These are phyloP conservation scores for Thelonectria blattea DNA, from an alignment of 2,329 filamentous ascomycete species.

Conservation along the genomic window DNA sequence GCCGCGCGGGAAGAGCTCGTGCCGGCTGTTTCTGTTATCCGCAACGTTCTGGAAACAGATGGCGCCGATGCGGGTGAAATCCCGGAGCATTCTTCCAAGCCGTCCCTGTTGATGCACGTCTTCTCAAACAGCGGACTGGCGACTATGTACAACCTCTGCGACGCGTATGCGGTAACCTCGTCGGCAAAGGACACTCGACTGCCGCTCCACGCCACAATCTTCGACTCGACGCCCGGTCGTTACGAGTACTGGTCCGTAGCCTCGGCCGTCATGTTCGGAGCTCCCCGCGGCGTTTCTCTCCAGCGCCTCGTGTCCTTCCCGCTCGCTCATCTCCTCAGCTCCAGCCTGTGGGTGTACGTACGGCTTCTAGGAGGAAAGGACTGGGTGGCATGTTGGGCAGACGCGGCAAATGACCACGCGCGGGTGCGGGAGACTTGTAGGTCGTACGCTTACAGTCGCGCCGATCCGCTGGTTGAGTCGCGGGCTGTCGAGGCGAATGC, in stretches of 20 bases:
- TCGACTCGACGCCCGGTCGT: conserved; percentile 4
- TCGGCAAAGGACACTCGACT: neutral
- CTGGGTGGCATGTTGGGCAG: conserved; percentile 2
- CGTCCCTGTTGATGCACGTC: conserved; percentile 1
- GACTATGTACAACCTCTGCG: conserved; percentile 3
- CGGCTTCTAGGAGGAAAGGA: neutral
- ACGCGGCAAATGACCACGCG: neutral
- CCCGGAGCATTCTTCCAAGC: neutral
- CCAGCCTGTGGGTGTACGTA: conserved; percentile 2
- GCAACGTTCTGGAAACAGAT: neutral
- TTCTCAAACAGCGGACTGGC: conserved; percentile 12
- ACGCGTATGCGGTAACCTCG: conserved; percentile 5
- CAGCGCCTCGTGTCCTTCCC: neutral
- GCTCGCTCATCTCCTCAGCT: conserved; percentile 1
- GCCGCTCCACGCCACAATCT: neutral
- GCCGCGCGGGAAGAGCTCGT: neutral
- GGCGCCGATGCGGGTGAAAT: neutral
- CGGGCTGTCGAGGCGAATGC: neutral
- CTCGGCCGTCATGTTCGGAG: conserved; percentile 5
- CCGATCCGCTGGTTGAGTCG: neutral
- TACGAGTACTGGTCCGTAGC: conserved; percentile 5
- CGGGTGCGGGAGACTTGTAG: neutral
- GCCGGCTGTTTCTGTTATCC: conserved; percentile 3
- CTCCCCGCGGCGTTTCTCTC: neutral
- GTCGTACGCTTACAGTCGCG: conserved; percentile 6